These are phyloP conservation scores for Hondaea fermentalgiana DNA, from an alignment of 108 stramenopile genomes.

Conservation along the genomic window DNA sequence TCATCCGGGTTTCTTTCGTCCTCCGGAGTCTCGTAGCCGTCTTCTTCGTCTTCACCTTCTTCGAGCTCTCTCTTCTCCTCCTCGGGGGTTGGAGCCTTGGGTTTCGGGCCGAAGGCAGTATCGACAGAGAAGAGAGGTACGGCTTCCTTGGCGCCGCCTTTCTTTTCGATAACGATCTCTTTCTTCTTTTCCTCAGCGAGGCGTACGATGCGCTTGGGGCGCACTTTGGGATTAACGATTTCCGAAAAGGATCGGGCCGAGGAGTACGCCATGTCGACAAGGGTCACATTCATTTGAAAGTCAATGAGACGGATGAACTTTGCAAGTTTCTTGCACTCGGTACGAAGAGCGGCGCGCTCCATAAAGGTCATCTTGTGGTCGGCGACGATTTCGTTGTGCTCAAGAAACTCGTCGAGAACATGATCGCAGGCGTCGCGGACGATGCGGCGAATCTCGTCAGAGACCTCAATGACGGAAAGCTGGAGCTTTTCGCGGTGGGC, in stretches of 20 bases:
- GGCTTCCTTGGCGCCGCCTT: background rate
- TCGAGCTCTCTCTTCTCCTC: background rate
- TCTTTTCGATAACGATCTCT: background rate
- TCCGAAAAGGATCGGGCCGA: background rate
- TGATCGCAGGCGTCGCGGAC: conserved; percentile 53
- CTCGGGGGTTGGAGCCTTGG: background rate
- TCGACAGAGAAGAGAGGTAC: background rate
- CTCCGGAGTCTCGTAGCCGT: background rate
- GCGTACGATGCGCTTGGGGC: background rate
- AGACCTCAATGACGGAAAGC: conserved; percentile 9
- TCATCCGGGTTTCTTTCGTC: background rate
- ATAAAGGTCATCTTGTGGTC: conserved; percentile 62
- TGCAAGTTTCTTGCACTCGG: conserved; percentile 51
- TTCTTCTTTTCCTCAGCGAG: background rate
- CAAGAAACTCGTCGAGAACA: conserved; percentile 51
- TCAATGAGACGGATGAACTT: conserved; percentile 51
- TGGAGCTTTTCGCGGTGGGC: conserved; percentile 21
- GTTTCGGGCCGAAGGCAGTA: background rate
- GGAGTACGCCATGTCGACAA: conserved; percentile 39
- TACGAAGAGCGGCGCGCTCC: conserved; percentile 52
- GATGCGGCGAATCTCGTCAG: background rate
- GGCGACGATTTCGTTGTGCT: conserved; percentile 43
- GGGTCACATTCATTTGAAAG: conserved; percentile 44
- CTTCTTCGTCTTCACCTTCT: background rate
- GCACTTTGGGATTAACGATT: background rate